Conservation (phyloP, 2,329 filamentous ascomycete genomes). For the Metarhizium guizhouense region DNA sequence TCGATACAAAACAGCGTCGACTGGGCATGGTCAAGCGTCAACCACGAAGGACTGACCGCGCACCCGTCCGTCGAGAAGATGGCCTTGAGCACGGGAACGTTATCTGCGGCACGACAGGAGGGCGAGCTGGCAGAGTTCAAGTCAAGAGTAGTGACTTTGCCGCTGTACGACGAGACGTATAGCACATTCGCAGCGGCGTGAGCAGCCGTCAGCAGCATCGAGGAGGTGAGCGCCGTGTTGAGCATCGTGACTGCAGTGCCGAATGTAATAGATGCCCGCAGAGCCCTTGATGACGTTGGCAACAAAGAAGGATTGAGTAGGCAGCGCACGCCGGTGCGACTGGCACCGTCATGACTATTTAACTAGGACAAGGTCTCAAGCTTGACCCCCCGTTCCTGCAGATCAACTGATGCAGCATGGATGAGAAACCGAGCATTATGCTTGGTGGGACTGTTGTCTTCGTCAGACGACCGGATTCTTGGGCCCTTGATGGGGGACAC, state of each 20-base stretch:
- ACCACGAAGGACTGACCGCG: conserved; percentile 48
- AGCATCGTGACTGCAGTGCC: conserved; percentile 5
- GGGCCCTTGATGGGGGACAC: too few species aligned
- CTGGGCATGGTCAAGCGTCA: conserved; percentile 43
- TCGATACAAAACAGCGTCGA: conserved; percentile 50
- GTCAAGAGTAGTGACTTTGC: conserved; percentile 38
- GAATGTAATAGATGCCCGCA: neutral
- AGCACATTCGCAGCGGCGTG: conserved; percentile 28
- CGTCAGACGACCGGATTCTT: too few species aligned
- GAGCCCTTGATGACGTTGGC: too few species aligned
- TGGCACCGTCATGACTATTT: too few species aligned
- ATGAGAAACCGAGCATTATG: too few species aligned
- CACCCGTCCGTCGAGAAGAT: conserved; percentile 38
- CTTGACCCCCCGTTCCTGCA: too few species aligned
- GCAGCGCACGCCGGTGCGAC: too few species aligned
- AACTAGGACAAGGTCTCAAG: too few species aligned
- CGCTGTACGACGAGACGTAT: conserved; percentile 40
- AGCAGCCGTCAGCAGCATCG: conserved; percentile 7
- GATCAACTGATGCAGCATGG: too few species aligned
- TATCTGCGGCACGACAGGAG: too few species aligned
- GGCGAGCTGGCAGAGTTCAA: conserved; percentile 14
- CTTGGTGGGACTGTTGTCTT: too few species aligned
- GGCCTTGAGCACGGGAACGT: conserved; percentile 25
- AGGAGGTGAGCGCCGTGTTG: conserved; percentile 1
- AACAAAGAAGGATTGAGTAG: too few species aligned